A percentile compares a stretch with the other conserved stretches of the same genome.
These are phyloP conservation scores for Calonectria pseudoreteaudii DNA, from an alignment of 2,329 filamentous ascomycete species.

Conservation along the genomic window DNA sequence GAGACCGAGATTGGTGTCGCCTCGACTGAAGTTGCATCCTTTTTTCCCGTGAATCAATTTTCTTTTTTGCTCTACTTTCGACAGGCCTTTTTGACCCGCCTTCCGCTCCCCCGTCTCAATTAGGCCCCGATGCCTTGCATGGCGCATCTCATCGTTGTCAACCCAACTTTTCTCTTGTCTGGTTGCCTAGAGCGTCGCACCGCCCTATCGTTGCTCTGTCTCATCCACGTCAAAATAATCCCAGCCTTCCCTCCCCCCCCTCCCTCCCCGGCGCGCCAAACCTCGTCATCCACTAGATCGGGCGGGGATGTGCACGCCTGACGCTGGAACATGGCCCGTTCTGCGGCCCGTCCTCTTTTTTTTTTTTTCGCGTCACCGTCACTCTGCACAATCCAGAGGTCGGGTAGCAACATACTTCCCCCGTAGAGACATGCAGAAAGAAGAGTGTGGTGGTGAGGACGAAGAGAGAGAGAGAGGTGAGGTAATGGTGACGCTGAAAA, in stretches of 20 bases:
- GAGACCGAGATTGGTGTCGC: not conserved
- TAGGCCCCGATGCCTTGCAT: constrained; percentile 5
- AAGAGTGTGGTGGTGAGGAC: not conserved
- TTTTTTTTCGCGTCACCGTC: not conserved
- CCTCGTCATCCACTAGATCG: not conserved
- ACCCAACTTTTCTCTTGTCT: not conserved
- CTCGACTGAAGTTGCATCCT: not conserved
- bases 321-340: not conserved
- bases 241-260: not conserved
- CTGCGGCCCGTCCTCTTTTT: not conserved
- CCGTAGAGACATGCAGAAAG: not conserved
- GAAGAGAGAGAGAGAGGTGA: not conserved
- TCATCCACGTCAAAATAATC: not conserved
- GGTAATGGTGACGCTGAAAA: not conserved
- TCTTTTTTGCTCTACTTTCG: too few species aligned
- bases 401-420: not conserved
- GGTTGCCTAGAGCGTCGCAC: not conserved
- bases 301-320: not conserved
- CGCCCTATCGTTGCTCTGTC: not conserved
- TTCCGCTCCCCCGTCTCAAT: not conserved
- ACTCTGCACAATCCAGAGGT: not conserved
- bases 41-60: too few species aligned
- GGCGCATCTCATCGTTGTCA: not conserved
- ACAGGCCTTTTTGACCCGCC: not conserved
- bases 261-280: not conserved